Percentiles rank a stretch among this genome's conserved stretches.
phyloP scores from a whole-genome alignment of 768 basidiomycete species.

The Suillus brevipes region DNA sequence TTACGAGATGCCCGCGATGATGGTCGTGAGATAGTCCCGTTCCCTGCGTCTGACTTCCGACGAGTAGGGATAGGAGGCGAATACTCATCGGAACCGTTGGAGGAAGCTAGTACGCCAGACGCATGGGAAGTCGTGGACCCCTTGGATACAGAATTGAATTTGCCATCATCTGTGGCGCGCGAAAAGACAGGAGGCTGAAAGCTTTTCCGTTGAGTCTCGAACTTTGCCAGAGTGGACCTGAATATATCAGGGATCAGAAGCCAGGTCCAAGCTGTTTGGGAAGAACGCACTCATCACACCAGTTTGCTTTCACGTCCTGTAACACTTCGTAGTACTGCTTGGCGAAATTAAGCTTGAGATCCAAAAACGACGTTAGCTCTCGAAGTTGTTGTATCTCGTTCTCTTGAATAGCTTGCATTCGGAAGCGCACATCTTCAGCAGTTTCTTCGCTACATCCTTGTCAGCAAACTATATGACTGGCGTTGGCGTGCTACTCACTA shows the following conservation, averaged over 20 bases:
- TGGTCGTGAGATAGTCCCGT: slow-evolving; percentile 49
- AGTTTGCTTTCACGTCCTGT: slow-evolving; percentile 63
- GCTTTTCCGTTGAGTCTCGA: slow-evolving; percentile 23
- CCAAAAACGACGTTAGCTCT: slow-evolving; percentile 70
- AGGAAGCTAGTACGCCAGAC: slow-evolving; percentile 14
- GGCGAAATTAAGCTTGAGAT: slow-evolving; percentile 73
- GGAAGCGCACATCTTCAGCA: slow-evolving; percentile 76
- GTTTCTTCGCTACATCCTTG: slow-evolving; percentile 70
- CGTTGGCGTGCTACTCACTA: slow-evolving; percentile 54
- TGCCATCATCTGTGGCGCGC: slow-evolving; percentile 25
- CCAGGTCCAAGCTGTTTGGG: background rate
- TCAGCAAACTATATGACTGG: slow-evolving; percentile 4
- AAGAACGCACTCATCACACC: slow-evolving; percentile 61
- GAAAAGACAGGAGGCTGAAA: slow-evolving; percentile 20
- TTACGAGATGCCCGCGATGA: slow-evolving; percentile 63
- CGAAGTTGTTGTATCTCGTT: slow-evolving; percentile 71
- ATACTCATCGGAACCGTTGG: slow-evolving; percentile 41
- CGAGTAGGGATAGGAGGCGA: slow-evolving; percentile 26
- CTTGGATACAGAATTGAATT: slow-evolving; percentile 34
- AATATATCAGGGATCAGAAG: slow-evolving; percentile 12
- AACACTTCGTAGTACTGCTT: slow-evolving; percentile 73
- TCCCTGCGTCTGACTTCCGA: slow-evolving; percentile 44
- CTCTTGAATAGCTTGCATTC: slow-evolving; percentile 80
- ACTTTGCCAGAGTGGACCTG: slow-evolving; percentile 33
- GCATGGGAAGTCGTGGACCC: slow-evolving; percentile 28